Evolutionary conservation across 768 basidiomycete species (phyloP).

Genomic region (Tylopilus cervinicoccineus): DNA sequence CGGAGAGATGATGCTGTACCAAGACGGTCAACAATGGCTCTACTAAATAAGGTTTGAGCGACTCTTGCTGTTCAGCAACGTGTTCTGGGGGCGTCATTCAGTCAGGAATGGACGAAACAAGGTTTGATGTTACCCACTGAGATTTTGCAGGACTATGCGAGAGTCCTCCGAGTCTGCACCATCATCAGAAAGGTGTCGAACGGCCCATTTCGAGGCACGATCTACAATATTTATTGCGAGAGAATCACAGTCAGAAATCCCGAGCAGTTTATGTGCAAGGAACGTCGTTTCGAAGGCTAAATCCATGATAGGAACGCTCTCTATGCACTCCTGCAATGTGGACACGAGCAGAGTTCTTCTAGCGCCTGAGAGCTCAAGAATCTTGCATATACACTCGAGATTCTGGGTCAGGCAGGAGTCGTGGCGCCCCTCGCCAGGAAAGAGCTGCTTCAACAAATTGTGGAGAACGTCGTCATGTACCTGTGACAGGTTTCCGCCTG

Average conservation of each 20-base stretch:
- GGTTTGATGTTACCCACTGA: constrained; percentile 36
- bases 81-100: constrained; percentile 8
- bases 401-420: background rate
- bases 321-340: constrained; percentile 27
- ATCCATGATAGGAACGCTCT: constrained; percentile 21
- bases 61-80: constrained; percentile 9
- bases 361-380: constrained; percentile 26
- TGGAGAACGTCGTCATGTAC: constrained; percentile 28
- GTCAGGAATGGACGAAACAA: background rate
- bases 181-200: constrained; percentile 41
- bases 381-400: constrained; percentile 27
- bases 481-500: constrained; percentile 15
- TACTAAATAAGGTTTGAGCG: constrained; percentile 50
- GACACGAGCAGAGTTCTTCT: constrained; percentile 16
- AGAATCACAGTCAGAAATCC: constrained; percentile 21
- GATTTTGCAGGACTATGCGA: constrained; percentile 26
- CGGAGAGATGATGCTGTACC: constrained; percentile 56
- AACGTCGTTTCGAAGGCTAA: constrained; percentile 30
- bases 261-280: constrained; percentile 30
- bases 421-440: background rate
- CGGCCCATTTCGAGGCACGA: constrained; percentile 50
- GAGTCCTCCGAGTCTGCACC: constrained; percentile 20
- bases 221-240: constrained; percentile 37
- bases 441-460: constrained; percentile 26
- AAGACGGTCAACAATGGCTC: constrained; percentile 68